phyloP scores from a whole-genome alignment of 495 filamentous ascomycete genomes.

The Letharia lupina region DNA sequence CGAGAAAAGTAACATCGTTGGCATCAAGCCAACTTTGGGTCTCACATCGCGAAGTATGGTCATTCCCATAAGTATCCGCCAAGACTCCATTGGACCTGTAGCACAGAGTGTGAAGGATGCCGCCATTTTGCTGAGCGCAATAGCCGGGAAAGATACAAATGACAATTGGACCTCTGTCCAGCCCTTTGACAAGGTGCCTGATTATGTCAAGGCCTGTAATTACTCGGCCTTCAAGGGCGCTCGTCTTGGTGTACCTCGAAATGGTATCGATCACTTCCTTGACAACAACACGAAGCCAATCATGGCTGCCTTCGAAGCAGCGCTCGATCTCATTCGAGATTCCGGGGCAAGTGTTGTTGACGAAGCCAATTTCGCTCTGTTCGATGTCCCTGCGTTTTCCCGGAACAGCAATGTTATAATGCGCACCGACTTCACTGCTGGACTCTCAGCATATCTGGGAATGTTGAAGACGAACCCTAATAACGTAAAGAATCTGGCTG shows the following conservation, averaged over 20 bases:
- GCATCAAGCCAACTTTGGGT: constrained; percentile 35
- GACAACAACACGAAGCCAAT: constrained; percentile 21
- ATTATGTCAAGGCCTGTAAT: constrained; percentile 38
- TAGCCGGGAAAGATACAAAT: constrained; percentile 30
- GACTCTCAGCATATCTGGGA: constrained; percentile 31
- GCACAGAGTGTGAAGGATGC: constrained; percentile 35
- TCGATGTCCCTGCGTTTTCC: constrained; percentile 18
- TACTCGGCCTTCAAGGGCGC: constrained; percentile 29
- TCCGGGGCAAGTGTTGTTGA: constrained; percentile 36
- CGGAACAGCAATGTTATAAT: constrained; percentile 25
- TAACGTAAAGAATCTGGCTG: constrained; percentile 29
- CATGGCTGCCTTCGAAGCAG: constrained; percentile 31
- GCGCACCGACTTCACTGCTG: constrained; percentile 31
- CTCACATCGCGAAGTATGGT: constrained; percentile 32
- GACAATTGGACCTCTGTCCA: constrained; percentile 42
- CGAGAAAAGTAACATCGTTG: constrained; percentile 34
- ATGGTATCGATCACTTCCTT: constrained; percentile 26
- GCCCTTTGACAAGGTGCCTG: constrained; percentile 33
- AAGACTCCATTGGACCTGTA: constrained; percentile 36
- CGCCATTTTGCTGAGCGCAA: constrained; percentile 30
- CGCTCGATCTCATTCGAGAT: constrained; percentile 29
- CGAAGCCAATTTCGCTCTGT: constrained; percentile 30
- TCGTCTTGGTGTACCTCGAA: constrained; percentile 39
- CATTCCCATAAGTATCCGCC: constrained; percentile 31
- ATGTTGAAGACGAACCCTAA: constrained; percentile 34